Base-by-base conservation (phyloP, 352 stramenopile species). In the Hyphochytrium catenoides region DNA sequence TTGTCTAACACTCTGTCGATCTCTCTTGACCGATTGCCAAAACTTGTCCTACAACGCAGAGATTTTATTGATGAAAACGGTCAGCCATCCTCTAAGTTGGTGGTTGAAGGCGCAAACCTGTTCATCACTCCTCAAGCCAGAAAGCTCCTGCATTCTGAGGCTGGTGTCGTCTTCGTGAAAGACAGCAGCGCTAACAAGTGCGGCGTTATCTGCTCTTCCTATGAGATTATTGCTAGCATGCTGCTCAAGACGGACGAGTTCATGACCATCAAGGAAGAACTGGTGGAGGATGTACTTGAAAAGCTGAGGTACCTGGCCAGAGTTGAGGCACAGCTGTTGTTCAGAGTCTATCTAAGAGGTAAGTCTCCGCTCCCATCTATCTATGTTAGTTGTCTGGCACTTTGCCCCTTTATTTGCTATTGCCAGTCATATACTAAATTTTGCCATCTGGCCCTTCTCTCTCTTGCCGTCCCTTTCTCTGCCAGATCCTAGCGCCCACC, bases 311-410 rank as follows among this genome's bases (percentile, higher is more conserved):
- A 82, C 26, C 51, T 93, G 34, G 88, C 85, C 6, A 66, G 82
- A 22, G 55, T 94, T 29, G 88, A 97, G 43, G 90, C 87, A 17
- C 72, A 96, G 51, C 60, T 97, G 25, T 61, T 98, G 2, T 97
- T 98, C 63, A 70, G 83, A n/a, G 88, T 96, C 62, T 94, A 91
- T 59, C 84, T n/a, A n/a, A n/a, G n/a, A n/a, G n/a, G n/a, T n/a
- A n/a, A n/a, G n/a, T n/a, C n/a, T n/a, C n/a, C n/a, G n/a, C n/a
- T n/a, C n/a, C 69, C 39, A 61, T 62, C 23, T 78, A 76, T 38
- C 62, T 54, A 30, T 56, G 56, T 18, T 59, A 38, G 12, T 31
- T 50, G 17, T 36, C 12, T n/a, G n/a, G n/a, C n/a, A n/a, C 12
- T 26, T 18, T 33, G 46, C 32, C 4, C n/a, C 19, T 11, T 43